Base-by-base conservation (phyloP, 768 basidiomycete genomes). In the Porpolomopsis calyptriformis region DNA sequence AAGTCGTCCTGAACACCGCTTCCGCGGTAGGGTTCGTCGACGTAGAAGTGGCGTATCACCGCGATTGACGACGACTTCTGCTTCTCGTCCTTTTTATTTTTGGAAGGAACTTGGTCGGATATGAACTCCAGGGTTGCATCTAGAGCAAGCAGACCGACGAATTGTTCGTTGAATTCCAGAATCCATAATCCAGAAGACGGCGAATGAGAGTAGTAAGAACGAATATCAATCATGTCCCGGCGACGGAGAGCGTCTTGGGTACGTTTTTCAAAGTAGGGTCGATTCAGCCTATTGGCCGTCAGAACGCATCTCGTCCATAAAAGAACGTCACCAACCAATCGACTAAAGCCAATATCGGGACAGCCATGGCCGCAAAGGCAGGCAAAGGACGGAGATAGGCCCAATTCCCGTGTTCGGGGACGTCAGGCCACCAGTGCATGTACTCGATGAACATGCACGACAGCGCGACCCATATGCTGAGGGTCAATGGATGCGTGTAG, bases 161-260 rank as follows among this genome's bases (percentile, higher is more conserved):
- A 74, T 1, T 62, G 69, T 35, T 66, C 59, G 5, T 67, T 74
- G 36, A 68, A 77, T 55, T 86, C 78, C 25, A 87, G 67, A 29
- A 88, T 67, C 69, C 78, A 87, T 57, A 86, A 67, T 1, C 80
- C 82, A 1, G 84, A 85, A 0, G 75, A 72, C 1, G 78, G 69
- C 2, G 76, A 73, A 22, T 71, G 69, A 29, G 70, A 61, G 59
- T 89, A 89, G 58, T 83, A 74, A 9, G 55, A 55, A 25, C 58
- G 46, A 34, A 82, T 63, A 53, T 82, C 60, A 16, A 57, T 54
- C 38, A 85, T 66, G 60, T 89, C 86, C 4, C 64, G 62, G 9
- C 69, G 63, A 41, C 66, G 74, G 49, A 88, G 72, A 14, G 72
- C 64, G 25, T 71, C 63, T 26, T 76, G 66, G 2, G 72, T 66